Evolutionary conservation across 805 yeast genomes (phyloP), one percentile per base, ranked within the genome.

Genomic region (Blastobotrys parvus): DNA sequence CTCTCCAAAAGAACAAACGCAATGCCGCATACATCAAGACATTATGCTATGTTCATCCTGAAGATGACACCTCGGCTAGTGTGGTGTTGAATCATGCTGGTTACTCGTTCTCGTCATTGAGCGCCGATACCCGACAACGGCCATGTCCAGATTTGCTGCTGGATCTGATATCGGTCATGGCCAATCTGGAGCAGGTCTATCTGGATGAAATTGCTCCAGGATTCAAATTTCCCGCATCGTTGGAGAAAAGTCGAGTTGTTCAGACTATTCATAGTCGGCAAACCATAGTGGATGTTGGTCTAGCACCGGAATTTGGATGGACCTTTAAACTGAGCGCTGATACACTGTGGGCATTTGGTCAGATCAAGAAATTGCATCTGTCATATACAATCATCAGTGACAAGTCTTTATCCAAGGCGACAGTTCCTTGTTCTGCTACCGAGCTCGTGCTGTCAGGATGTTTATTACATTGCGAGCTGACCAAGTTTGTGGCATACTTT

Each of bases 241-340:
- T 33, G n/a, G 37, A 39, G 21, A 18, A 31, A 19, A 17, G 30
- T 3, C 30, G 31, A 19, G 17, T 25, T 3, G 21, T 18, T 15
- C 42, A 39, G 22, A 29, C 10, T 3, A 39, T 39, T 15, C 25
- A 16, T 15, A 3, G 18, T 7, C 23, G 36, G 20, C 6, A 23
- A 17, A 31, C 23, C 18, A 20, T 32, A n/a, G 10, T 35, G 19
- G 17, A 16, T 30, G 42, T 48, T 4, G 33, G 21, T 8, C 20
- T 48, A 13, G 34, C 43, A 5, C 44, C 51, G 11, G 51, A 48
- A 35, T 15, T 15, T 19, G 51, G 51, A 2, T 48, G 51, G 51
- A 35, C 23, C n/a, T 18, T 39, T 3, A 25, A 33, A 5, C 20
- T 45, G 10, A 30, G 25, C 18, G 35, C 38, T n/a, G 34, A 41